phyloP scores from a whole-genome alignment of 305 asterid species.

The Plantago coronopus region DNA sequence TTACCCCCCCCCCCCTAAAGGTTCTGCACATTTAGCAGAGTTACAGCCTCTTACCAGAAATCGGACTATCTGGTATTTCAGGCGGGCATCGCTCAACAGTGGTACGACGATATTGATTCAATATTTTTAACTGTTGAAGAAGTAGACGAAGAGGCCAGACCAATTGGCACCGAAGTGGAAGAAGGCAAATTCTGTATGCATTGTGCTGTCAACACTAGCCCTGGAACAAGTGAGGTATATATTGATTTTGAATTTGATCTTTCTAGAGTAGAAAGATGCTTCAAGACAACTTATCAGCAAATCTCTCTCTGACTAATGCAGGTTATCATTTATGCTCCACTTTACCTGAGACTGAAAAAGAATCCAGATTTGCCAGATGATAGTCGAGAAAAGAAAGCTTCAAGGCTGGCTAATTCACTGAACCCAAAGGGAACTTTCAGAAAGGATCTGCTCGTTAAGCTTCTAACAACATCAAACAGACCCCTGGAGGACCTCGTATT shows the following conservation, averaged over 20 bases:
- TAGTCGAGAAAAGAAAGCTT: constrained; percentile 35
- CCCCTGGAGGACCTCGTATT: constrained; percentile 53
- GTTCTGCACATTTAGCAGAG: no score
- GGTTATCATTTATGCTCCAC: constrained; percentile 64
- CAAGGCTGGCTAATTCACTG: constrained; percentile 51
- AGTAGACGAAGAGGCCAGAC: constrained; percentile 33
- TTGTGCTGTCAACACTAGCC: constrained; percentile 72
- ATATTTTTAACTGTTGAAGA: constrained; percentile 40
- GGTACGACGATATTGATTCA: constrained; percentile 69
- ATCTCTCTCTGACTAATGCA: constrained; percentile 25
- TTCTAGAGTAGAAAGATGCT: neutral
- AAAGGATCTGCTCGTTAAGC: constrained; percentile 43
- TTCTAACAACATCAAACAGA: constrained; percentile 40
- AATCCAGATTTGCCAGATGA: constrained; percentile 26
- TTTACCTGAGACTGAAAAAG: constrained; percentile 57
- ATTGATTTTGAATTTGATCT: neutral
- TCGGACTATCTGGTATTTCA: constrained; percentile 28
- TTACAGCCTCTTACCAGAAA: no score
- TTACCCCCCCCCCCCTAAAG: no score
- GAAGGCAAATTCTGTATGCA: constrained; percentile 54
- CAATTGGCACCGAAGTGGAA: constrained; percentile 26
- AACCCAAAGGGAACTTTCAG: constrained; percentile 42
- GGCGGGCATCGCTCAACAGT: constrained; percentile 73
- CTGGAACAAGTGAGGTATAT: constrained; percentile 89
- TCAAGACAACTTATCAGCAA: constrained; percentile 3